Evolutionary conservation across 2,329 filamentous ascomycete genomes (phyloP).

Genomic region (Ustilaginoidea virens): DNA sequence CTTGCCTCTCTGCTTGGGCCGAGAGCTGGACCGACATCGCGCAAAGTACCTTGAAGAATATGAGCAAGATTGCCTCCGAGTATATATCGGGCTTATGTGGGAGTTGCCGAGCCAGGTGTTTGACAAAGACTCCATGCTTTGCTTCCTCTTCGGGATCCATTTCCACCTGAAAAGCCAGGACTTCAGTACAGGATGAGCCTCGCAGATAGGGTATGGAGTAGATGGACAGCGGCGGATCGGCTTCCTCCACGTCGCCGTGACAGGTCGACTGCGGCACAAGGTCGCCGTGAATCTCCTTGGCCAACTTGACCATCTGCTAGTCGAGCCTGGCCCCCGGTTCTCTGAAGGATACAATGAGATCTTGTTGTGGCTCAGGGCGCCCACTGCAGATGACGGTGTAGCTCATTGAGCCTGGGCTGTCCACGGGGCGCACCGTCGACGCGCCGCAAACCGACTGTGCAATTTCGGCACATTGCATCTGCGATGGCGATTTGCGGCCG

Average conservation of each 20-base stretch:
- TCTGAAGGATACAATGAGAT: slow-evolving; percentile 8
- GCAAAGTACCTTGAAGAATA: slow-evolving; percentile 12
- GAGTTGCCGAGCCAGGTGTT: slow-evolving; percentile 1
- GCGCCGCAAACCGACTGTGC: slow-evolving; percentile 9
- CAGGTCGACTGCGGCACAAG: slow-evolving; percentile 11
- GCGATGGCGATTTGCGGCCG: slow-evolving; percentile 9
- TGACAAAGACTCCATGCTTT: slow-evolving; percentile 1
- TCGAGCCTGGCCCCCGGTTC: slow-evolving; percentile 6
- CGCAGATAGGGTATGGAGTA: slow-evolving; percentile 10
- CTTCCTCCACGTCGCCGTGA: slow-evolving; percentile 10
- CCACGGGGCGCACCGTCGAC: slow-evolving; percentile 8
- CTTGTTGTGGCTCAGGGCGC: slow-evolving; percentile 4
- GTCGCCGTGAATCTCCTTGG: slow-evolving; percentile 11
- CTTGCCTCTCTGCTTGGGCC: slow-evolving; percentile 5
- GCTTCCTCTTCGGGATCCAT: neutral
- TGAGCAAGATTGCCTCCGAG: neutral
- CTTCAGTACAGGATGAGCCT: slow-evolving; percentile 11
- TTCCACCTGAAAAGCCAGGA: neutral
- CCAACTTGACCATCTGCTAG: slow-evolving; percentile 9
- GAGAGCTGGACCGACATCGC: slow-evolving; percentile 9
- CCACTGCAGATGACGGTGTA: slow-evolving; percentile 13
- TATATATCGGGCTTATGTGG: neutral
- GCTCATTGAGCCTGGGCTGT: slow-evolving; percentile 14
- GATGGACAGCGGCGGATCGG: slow-evolving; percentile 11
- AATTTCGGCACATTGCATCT: slow-evolving; percentile 11